Conservation (phyloP, 768 basidiomycete species). For the Leccinum subgranulosum region DNA sequence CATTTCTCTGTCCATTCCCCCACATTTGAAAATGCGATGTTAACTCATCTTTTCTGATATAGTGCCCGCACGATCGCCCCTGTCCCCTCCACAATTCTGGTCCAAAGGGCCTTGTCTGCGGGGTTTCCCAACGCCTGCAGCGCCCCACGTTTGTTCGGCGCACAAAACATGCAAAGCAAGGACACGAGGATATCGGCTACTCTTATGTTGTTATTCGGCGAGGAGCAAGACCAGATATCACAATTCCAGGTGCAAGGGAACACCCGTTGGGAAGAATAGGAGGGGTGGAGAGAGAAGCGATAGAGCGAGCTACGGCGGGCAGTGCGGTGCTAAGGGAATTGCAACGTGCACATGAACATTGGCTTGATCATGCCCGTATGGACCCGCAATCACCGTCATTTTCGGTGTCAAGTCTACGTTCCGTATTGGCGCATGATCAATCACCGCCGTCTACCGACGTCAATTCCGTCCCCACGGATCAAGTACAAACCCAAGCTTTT, state of each 20-base stretch:
- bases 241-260: slow-evolving; percentile 2
- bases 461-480: slow-evolving; percentile 24
- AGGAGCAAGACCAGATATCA: slow-evolving; percentile 58
- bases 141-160: slow-evolving; percentile 79
- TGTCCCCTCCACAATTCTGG: slow-evolving; percentile 76
- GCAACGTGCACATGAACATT: slow-evolving; percentile 18
- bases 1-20: slow-evolving; percentile 7
- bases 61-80: slow-evolving; percentile 89
- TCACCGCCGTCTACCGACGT: slow-evolving; percentile 14
- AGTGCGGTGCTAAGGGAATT: slow-evolving; percentile 24
- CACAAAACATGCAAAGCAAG: slow-evolving; percentile 82
- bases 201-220: slow-evolving; percentile 88
- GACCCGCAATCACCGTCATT: slow-evolving; percentile 28
- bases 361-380: slow-evolving; percentile 12
- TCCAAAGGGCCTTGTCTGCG: slow-evolving; percentile 57
- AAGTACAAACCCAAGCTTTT: slow-evolving; percentile 5
- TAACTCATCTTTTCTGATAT: slow-evolving; percentile 8
- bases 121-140: slow-evolving; percentile 85
- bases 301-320: slow-evolving; percentile 24
- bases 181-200: slow-evolving; percentile 85
- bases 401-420: slow-evolving; percentile 11
- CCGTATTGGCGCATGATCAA: slow-evolving; percentile 10
- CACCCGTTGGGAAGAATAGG: slow-evolving; percentile 26
- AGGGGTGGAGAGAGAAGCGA: slow-evolving; percentile 28
- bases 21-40: slow-evolving; percentile 16